Evolutionary conservation across 306 rosid genomes (phyloP).

Genomic region (Vigna trinervia): DNA sequence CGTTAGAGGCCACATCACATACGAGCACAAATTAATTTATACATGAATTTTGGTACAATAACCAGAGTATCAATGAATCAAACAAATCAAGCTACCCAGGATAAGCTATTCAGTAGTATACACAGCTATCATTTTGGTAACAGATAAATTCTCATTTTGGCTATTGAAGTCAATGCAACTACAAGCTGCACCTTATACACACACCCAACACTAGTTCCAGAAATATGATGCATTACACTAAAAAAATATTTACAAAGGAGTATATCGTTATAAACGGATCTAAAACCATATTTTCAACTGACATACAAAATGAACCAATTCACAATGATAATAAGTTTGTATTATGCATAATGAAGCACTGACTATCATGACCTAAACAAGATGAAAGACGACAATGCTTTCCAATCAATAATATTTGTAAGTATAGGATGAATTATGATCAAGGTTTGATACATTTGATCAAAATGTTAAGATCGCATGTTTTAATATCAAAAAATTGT

Average conservation of each 20-base stretch:
- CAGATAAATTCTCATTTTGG: constrained; percentile 9
- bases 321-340: not conserved
- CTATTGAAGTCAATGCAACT: constrained; percentile 26
- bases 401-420: not conserved
- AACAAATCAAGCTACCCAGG: constrained; percentile 4
- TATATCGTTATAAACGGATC: too few species aligned
- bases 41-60: constrained; percentile 26
- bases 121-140: constrained; percentile 2
- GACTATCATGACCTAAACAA: constrained; percentile 9
- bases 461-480: constrained; percentile 1
- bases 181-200: constrained; percentile 1
- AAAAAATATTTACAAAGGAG: not conserved
- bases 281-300: not conserved
- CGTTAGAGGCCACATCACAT: constrained; percentile 9
- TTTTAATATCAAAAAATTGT: constrained; percentile 7
- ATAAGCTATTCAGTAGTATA: constrained; percentile 1
- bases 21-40: not conserved
- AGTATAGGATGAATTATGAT: not conserved
- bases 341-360: not conserved
- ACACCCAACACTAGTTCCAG: not conserved
- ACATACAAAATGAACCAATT: constrained; percentile 5
- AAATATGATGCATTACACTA: not conserved
- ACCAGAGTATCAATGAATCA: not conserved
- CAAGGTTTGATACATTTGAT: not conserved
- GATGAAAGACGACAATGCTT: constrained; percentile 9